Conservation (phyloP, 306 rosid genomes). For the Malus sylvestris region DNA sequence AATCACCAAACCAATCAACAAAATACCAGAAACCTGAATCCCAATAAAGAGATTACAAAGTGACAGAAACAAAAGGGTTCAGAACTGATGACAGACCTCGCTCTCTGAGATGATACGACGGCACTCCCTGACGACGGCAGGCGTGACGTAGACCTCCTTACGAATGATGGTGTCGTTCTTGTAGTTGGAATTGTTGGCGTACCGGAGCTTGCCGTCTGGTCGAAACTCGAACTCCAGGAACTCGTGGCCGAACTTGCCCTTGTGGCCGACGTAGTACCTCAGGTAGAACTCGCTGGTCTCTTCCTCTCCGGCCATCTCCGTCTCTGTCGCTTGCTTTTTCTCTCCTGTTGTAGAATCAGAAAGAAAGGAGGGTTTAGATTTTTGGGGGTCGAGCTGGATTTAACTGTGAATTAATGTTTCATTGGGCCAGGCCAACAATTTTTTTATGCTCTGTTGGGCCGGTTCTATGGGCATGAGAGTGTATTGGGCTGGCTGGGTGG, state of each 20-base stretch:
- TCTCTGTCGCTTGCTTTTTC: background rate
- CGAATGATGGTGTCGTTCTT: slow-evolving; percentile 97
- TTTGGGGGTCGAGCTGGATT: background rate
- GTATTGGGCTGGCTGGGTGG: background rate
- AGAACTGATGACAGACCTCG: slow-evolving; percentile 51
- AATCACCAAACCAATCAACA: background rate
- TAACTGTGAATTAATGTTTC: background rate
- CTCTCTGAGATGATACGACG: slow-evolving; percentile 84
- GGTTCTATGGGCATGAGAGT: background rate
- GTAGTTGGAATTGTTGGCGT: slow-evolving; percentile 98
- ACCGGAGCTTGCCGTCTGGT: slow-evolving; percentile 89
- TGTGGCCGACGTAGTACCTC: slow-evolving; percentile 86
- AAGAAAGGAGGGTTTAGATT: background rate
- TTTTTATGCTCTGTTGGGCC: background rate
- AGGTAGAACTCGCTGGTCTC: slow-evolving; percentile 71
- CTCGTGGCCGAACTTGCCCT: slow-evolving; percentile 91
- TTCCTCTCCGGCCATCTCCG: slow-evolving; percentile 50
- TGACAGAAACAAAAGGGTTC: background rate
- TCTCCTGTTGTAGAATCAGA: background rate
- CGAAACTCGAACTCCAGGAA: slow-evolving; percentile 92
- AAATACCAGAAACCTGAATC: slow-evolving; percentile 4
- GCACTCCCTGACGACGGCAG: slow-evolving; percentile 85
- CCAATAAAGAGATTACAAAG: background rate
- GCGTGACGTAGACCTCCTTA: slow-evolving; percentile 88
- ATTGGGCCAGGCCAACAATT: background rate